phyloP scores from a whole-genome alignment of 805 yeast genomes.

The Yarrowia alimentaria region DNA sequence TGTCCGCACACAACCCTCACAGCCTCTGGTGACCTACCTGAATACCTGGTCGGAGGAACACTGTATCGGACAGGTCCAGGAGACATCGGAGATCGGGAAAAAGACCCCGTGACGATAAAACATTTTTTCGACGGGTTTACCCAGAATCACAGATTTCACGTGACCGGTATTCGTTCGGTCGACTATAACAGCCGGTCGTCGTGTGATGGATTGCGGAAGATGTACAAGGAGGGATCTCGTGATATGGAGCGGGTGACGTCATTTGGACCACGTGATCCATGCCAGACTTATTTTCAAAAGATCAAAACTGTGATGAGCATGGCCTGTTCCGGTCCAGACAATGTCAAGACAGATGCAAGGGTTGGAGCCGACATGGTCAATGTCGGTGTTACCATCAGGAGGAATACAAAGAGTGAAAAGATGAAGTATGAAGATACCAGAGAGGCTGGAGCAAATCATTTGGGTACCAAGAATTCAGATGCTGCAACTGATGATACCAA shows the following conservation, averaged over 20 bases:
- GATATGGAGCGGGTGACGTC: not conserved
- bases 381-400: conserved; percentile 9
- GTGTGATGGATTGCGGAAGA: not conserved
- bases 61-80: conserved; percentile 17
- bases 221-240: not conserved
- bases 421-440: no score
- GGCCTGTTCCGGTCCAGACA: not conserved
- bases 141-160: conserved; percentile 16
- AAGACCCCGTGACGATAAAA: not conserved
- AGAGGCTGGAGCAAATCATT: no score
- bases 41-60: conserved; percentile 11
- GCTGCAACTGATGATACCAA: no score
- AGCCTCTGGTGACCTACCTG: not conserved
- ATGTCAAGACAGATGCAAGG: not conserved
- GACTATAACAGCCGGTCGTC: not conserved
- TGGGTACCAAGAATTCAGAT: no score
- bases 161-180: not conserved
- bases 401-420: not conserved
- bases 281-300: conserved; percentile 20
- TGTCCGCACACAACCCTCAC: not conserved
- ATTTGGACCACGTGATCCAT: conserved; percentile 13
- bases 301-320: not conserved
- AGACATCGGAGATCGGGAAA: not conserved
- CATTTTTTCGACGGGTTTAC: conserved; percentile 19
- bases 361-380: conserved; percentile 6